Evolutionary conservation across 2,329 filamentous ascomycete genomes (phyloP).

Genomic region (Bipolaris cookei): DNA sequence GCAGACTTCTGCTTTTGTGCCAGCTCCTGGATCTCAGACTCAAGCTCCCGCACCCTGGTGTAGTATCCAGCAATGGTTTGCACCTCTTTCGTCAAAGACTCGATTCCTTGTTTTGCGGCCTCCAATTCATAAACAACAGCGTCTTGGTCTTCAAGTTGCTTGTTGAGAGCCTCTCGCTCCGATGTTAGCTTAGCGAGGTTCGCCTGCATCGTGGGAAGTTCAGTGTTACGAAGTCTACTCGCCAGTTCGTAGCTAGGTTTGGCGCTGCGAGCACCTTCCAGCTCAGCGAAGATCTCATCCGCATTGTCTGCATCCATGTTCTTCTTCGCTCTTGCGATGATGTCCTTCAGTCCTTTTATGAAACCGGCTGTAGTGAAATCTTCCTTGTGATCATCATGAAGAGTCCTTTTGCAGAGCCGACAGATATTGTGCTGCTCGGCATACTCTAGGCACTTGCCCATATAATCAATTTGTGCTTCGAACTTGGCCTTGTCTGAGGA

Average conservation of each 20-base stretch:
- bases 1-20: slow-evolving; percentile 75
- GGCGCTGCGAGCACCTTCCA: slow-evolving; percentile 64
- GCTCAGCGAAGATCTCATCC: slow-evolving; percentile 64
- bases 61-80: slow-evolving; percentile 74
- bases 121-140: slow-evolving; percentile 66
- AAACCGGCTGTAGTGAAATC: slow-evolving; percentile 63
- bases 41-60: slow-evolving; percentile 73
- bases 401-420: slow-evolving; percentile 74
- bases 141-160: slow-evolving; percentile 68
- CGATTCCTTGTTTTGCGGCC: slow-evolving; percentile 73
- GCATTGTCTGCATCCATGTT: slow-evolving; percentile 68
- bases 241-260: slow-evolving; percentile 74
- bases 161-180: slow-evolving; percentile 49
- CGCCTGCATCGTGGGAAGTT: slow-evolving; percentile 72
- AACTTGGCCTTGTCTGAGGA: slow-evolving; percentile 72
- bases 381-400: slow-evolving; percentile 63
- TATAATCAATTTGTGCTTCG: slow-evolving; percentile 73
- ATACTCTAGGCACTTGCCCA: slow-evolving; percentile 68
- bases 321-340: slow-evolving; percentile 59
- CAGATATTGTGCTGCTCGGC: slow-evolving; percentile 75
- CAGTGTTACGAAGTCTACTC: slow-evolving; percentile 67
- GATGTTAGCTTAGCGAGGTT: slow-evolving; percentile 63
- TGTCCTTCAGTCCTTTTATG: slow-evolving; percentile 67
- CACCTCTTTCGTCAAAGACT: slow-evolving; percentile 77
- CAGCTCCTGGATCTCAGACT: slow-evolving; percentile 76